Percentiles rank a stretch among this genome's conserved stretches.
phyloP scores from a whole-genome alignment of 2,329 filamentous ascomycete genomes.

The Lecanosticta acicola region DNA sequence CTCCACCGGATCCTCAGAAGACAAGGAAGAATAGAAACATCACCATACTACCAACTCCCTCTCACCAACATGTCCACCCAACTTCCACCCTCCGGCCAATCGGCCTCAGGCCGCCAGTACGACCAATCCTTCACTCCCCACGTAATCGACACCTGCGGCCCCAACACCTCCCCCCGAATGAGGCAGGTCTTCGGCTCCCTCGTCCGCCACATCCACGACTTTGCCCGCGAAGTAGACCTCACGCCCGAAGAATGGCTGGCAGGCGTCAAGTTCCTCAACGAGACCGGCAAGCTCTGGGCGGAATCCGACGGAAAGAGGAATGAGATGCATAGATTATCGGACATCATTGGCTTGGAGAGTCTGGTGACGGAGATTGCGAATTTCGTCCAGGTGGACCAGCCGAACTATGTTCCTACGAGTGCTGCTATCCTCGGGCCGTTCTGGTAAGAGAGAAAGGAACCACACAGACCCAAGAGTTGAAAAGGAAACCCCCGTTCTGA shows the following conservation, averaged over 20 bases:
- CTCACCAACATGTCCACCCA: conserved; percentile 5
- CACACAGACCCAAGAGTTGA: too few species aligned
- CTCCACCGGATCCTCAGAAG: too few species aligned
- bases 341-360: conserved; percentile 68
- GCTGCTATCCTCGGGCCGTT: conserved; percentile 72
- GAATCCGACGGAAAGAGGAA: conserved; percentile 61
- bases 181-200: conserved; percentile 58
- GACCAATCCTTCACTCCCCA: conserved; percentile 72
- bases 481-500: too few species aligned
- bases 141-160: conserved; percentile 68
- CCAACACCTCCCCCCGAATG: conserved; percentile 60
- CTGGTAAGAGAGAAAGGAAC: conserved; percentile 54
- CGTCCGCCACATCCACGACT: conserved; percentile 71
- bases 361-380: conserved; percentile 63
- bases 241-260: conserved; percentile 71
- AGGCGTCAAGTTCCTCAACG: conserved; percentile 70
- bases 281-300: conserved; percentile 57
- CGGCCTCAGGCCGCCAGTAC: conserved; percentile 43
- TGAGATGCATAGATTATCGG: conserved; percentile 66
- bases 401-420: conserved; percentile 60
- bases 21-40: too few species aligned
- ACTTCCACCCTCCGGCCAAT: not conserved
- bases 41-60: not conserved
- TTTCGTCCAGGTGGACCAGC: conserved; percentile 55
- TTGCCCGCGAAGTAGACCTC: conserved; percentile 70